Evolutionary conservation across 306 rosid species (phyloP).

Genomic region (Vicia faba): DNA sequence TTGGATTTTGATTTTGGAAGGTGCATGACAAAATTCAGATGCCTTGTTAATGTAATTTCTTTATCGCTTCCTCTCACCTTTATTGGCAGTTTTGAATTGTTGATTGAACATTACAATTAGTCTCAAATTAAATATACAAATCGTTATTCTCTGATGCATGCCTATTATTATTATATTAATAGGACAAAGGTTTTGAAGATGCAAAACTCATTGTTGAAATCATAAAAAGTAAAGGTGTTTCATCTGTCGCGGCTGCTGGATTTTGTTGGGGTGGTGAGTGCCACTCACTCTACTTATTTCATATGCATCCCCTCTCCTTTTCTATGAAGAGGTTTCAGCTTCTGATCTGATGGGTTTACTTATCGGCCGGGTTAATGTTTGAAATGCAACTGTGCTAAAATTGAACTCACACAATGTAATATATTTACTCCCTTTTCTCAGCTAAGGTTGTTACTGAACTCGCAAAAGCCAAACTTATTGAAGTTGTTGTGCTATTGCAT

Average conservation of each 20-base stretch:
- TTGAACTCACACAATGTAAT: constrained; percentile 19
- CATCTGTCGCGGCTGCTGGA: constrained; percentile 69
- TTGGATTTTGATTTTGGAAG: neutral
- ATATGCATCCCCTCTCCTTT: constrained; percentile 1
- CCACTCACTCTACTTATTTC: constrained; percentile 19
- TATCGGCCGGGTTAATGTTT: constrained; percentile 14
- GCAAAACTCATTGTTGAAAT: constrained; percentile 60
- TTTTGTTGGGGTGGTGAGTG: constrained; percentile 89
- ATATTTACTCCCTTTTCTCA: constrained; percentile 34
- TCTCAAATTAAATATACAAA: neutral
- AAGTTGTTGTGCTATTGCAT: constrained; percentile 67
- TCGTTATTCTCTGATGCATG: constrained; percentile 10
- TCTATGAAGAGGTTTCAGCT: constrained; percentile 8
- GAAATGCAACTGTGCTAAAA: neutral
- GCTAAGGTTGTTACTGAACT: constrained; percentile 81
- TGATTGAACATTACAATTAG: neutral
- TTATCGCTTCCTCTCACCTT: neutral
- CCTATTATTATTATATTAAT: constrained; percentile 27
- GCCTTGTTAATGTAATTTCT: neutral
- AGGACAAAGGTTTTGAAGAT: constrained; percentile 67
- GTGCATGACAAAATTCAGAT: constrained; percentile 8
- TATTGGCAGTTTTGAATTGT: constrained; percentile 4
- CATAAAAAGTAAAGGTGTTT: constrained; percentile 61
- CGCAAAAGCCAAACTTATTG: constrained; percentile 46
- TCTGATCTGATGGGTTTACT: neutral